Percentiles rank a stretch among this genome's conserved stretches.
These are phyloP conservation scores for Jatropha multifida DNA, from an alignment of 441 rosid genomes.

Conservation along the genomic window DNA sequence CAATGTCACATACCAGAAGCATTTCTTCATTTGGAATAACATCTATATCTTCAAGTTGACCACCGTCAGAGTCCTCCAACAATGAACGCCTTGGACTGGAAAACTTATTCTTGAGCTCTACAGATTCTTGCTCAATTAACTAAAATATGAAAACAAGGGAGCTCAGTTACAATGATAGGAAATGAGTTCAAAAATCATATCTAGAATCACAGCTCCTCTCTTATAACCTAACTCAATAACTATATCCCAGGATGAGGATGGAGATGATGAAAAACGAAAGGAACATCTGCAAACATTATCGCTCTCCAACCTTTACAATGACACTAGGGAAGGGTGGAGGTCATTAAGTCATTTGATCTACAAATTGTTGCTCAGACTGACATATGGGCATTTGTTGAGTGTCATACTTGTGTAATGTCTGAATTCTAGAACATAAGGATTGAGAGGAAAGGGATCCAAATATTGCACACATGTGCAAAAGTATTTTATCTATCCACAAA, in stretches of 20 bases:
- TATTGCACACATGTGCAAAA: not conserved
- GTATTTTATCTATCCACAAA: not conserved
- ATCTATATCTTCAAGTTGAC: conserved; percentile 88
- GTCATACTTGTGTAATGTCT: not conserved
- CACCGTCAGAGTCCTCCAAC: conserved; percentile 80
- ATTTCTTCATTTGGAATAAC: conserved; percentile 95
- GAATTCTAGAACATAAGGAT: not conserved
- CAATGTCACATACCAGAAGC: conserved; percentile 61
- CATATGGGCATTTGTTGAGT: too few relatives aligned
- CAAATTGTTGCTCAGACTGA: not conserved
- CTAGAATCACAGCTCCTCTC: not conserved
- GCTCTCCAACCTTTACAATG: not conserved
- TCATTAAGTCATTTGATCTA: not conserved
- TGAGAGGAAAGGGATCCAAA: not conserved
- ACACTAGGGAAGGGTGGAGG: not conserved
- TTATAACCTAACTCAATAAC: not conserved
- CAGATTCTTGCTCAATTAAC: conserved; percentile 84
- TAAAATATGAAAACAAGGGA: conserved; percentile 21
- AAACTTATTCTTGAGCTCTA: conserved; percentile 82
- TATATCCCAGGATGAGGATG: not conserved
- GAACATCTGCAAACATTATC: conserved; percentile 18
- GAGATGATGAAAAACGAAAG: not conserved
- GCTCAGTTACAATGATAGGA: not conserved
- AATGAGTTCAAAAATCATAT: not conserved
- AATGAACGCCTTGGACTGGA: conserved; percentile 73